Evolutionary conservation across 345 rosid genomes (phyloP), one percentile per base, ranked within the genome.

Genomic region (Populus ilicifolia): DNA sequence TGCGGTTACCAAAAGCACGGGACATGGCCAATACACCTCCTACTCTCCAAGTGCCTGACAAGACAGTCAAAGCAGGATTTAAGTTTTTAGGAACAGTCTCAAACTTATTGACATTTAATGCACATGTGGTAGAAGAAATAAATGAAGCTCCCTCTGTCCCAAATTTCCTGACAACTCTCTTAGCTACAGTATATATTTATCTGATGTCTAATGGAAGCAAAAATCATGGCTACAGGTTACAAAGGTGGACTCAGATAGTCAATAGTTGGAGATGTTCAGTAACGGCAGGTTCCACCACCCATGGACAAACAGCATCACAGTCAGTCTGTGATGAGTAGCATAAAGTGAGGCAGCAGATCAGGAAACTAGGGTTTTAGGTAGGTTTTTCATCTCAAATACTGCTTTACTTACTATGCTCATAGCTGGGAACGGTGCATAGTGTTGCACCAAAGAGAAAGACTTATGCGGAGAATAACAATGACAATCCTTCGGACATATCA

Each of bases 1-100:
- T 91, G 75, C 97, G 96, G 83, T 96, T 96, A 17, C 99, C 99
- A 77, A 96, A 96, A 65, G 99, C 99, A 64, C 98, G 90, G 65
- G 98, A 94, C 99, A 96, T 94, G 56, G 99, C 98, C 81, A 96
- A 80, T n/a, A 96, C 97, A 73, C 97, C 99, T 75, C 99, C 99
- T 63, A 96, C 99, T 85, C 99, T 88, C 99, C 99, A 96, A 69
- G 98, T 96, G 75, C 99, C 99, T 94, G 85, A 76, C 41, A 81
- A 78, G 67, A 78, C 23, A 56, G 63, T 59, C 64, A 75, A 70
- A 78, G 65, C 43, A 71, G 38, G 25, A 72, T 66, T 54, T 72
- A 54, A 20, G 13, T 12, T 48, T 64, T 74, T 36, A 56, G 23
- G 18, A 69, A 30, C 10, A 4, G 23, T 16, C 59, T 52, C 46